A percentile compares a stretch with the other conserved stretches of the same genome.
Evolutionary conservation across 2,329 filamentous ascomycete species (phyloP).

Genomic region (Coniella lustricola): DNA sequence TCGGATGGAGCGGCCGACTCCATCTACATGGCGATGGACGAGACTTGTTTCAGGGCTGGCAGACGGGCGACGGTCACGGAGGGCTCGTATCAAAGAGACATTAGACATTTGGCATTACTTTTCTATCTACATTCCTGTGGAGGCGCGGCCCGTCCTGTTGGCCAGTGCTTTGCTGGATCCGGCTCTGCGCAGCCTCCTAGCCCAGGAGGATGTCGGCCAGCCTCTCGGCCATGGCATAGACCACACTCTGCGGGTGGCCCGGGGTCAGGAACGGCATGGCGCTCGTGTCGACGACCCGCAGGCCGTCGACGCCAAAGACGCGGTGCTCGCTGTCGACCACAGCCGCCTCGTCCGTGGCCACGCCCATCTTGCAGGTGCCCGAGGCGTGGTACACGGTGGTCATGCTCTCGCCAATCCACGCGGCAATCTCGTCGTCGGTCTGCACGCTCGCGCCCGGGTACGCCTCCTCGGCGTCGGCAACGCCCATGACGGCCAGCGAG

Average conservation of each 20-base stretch:
- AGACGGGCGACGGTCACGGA: no score
- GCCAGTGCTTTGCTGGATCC: no score
- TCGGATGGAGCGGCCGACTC: no score
- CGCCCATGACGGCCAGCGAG: not conserved
- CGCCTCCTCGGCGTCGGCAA: conserved; percentile 25
- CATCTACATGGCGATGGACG: no score
- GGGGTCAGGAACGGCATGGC: conserved; percentile 40
- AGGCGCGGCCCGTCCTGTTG: no score
- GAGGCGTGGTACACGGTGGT: conserved; percentile 27
- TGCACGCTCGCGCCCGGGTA: conserved; percentile 27
- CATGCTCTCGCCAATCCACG: conserved; percentile 20
- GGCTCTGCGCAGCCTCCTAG: not conserved
- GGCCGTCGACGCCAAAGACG: conserved; percentile 38
- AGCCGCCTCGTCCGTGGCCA: conserved; percentile 28
- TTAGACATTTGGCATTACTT: no score
- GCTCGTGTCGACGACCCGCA: conserved; percentile 41
- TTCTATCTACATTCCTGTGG: no score
- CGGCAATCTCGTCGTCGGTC: conserved; percentile 17
- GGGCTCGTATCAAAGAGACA: no score
- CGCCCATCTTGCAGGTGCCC: conserved; percentile 39
- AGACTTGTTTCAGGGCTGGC: no score
- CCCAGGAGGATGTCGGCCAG: conserved; percentile 23
- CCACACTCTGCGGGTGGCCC: conserved; percentile 41
- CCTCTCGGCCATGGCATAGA: conserved; percentile 46
- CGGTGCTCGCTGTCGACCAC: conserved; percentile 36